Evolutionary conservation across 176 grass and related monocot genomes (phyloP).

Genomic region (Eremochloa ophiuroides): DNA sequence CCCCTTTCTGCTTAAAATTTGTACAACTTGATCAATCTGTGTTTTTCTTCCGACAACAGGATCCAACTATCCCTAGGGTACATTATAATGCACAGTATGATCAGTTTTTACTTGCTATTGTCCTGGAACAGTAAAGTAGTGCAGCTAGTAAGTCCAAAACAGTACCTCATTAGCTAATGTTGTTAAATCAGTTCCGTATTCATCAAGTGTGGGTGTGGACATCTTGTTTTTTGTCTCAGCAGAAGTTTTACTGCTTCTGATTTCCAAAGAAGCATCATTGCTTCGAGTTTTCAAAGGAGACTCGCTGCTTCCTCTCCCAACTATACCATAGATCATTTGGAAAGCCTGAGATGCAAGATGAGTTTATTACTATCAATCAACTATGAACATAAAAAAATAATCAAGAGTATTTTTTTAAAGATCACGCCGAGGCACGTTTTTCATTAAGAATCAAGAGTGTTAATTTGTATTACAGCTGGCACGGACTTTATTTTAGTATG

Average conservation of each 20-base stretch:
- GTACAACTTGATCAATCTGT: slow-evolving; percentile 71
- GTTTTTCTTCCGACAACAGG: slow-evolving; percentile 75
- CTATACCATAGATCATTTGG: background rate
- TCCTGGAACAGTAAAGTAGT: background rate
- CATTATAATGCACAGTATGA: background rate
- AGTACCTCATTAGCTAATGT: background rate
- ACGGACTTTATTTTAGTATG: background rate
- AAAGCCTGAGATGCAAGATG: background rate
- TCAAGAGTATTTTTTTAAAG: too few relatives aligned
- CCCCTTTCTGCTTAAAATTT: slow-evolving; percentile 67
- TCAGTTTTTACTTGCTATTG: background rate
- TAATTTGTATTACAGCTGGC: background rate
- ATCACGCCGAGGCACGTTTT: too few relatives aligned
- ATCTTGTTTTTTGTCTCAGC: background rate
- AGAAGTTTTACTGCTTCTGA: background rate
- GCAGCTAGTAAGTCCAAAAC: background rate
- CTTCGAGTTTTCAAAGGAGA: background rate
- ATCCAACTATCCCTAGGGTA: slow-evolving; percentile 28
- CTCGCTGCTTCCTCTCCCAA: background rate
- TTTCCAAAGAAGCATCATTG: background rate
- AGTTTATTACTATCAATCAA: background rate
- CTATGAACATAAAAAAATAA: background rate
- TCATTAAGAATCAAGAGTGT: too few relatives aligned
- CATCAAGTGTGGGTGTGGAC: slow-evolving; percentile 1
- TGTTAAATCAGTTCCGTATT: background rate